Conservation (phyloP, 2,329 filamentous ascomycete genomes). For the Phaeoacremonium minimum region DNA sequence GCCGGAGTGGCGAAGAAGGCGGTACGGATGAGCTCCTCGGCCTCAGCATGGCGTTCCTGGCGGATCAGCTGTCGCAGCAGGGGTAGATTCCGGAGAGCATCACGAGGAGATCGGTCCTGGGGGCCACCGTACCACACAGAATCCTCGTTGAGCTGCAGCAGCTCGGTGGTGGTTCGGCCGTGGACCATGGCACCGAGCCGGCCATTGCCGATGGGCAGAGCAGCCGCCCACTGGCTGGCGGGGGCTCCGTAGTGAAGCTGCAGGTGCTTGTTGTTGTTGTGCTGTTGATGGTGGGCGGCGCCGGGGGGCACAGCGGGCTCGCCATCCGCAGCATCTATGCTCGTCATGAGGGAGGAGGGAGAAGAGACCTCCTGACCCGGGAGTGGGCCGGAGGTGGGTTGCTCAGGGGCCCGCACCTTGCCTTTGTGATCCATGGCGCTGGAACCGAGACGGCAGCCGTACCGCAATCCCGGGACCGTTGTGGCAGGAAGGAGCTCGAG, state of each 20-base stretch:
- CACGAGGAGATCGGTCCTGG: slow-evolving; percentile 34
- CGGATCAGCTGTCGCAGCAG: slow-evolving; percentile 33
- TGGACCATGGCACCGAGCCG: slow-evolving; percentile 37
- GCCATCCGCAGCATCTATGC: no score
- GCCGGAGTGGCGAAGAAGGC: slow-evolving; percentile 40
- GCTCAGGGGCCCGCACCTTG: no score
- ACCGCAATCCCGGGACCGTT: neutral
- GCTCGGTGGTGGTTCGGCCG: slow-evolving; percentile 35
- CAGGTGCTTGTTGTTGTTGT: slow-evolving; percentile 1
- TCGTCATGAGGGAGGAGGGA: no score
- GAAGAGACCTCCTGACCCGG: no score
- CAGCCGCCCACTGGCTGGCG: slow-evolving; percentile 25
- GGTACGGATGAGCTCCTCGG: slow-evolving; percentile 31
- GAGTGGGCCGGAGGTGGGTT: no score
- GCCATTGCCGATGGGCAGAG: slow-evolving; percentile 44
- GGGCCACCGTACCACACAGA: slow-evolving; percentile 41
- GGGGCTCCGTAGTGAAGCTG: slow-evolving; percentile 21
- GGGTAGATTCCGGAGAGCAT: slow-evolving; percentile 29
- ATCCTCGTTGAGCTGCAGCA: slow-evolving; percentile 42
- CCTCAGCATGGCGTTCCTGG: slow-evolving; percentile 29
- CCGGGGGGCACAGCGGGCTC: no score
- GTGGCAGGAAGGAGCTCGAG: no score
- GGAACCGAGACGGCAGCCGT: neutral
- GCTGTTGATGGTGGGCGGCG: no score
- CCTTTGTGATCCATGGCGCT: neutral